Evolutionary conservation across 345 rosid species (phyloP), one percentile per base, ranked within the genome.

Genomic region (Salix exigua): DNA sequence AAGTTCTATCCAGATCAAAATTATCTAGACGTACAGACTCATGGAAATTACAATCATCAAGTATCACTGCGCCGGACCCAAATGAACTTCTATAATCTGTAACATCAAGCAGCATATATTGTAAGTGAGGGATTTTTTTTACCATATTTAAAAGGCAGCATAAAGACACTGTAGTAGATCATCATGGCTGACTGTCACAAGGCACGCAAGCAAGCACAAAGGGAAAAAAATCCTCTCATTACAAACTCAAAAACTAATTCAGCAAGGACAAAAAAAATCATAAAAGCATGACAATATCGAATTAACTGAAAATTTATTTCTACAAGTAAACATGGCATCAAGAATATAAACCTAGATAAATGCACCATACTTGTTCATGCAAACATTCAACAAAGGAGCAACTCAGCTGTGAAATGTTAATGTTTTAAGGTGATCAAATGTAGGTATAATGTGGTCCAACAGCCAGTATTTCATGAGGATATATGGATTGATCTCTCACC

Each of bases 11-110:
- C 70, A 81, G 42, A 71, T 96, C 99, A 46, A 96, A 96, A 82
- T 86, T 93, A 81, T 96, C 97, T 40, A 96, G 97, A 73, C 94
- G 95, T 48, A 96, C 98, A 77, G 99, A 93, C 88, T 93, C 98
- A 84, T 96, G 99, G 80, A 96, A 96, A 82, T 96, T 96, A 85
- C 99, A 94, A 85, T 96, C 99, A 80, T 96, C 99, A 66, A 96
- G 97, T 82, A 90, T 78, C 80, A 93, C 98, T 28, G 85, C 83
- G 73, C 97, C 98, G 70, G 97, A 86, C 30, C 97, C 97, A 77
- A 85, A 72, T 66, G 97, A 90, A 86, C 91, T 90, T 87, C 91
- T 85, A 75, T 96, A 93, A 80, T 96, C 99, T 94, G 91, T 73
- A 81, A 83, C 63, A 80, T 40, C 67, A 84, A 70, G 78, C 72